These are phyloP conservation scores for Pascua guehoae DNA, from an alignment of 1,284 basidiomycete genomes.

Conservation along the genomic window DNA sequence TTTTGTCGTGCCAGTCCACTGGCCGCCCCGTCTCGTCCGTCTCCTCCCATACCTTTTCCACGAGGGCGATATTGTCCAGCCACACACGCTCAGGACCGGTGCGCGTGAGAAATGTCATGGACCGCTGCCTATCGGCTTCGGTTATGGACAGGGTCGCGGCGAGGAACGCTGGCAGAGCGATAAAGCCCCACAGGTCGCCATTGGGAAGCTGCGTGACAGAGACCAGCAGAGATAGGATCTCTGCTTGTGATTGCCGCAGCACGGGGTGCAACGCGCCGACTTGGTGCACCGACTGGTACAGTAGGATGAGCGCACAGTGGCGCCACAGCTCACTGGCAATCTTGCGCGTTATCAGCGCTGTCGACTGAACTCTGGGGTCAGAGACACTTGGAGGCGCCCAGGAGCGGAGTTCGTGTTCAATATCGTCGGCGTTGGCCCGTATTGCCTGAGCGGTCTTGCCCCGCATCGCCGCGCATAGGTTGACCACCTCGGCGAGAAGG, in stretches of 20 bases:
- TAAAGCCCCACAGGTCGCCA: constrained; percentile 28
- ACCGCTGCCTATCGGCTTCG: constrained; percentile 21
- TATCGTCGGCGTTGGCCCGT: too few species aligned
- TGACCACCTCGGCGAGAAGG: constrained; percentile 29
- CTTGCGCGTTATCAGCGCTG: constrained; percentile 24
- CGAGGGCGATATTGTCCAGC: constrained; percentile 31
- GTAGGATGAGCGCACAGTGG: constrained; percentile 21
- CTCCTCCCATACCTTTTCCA: constrained; percentile 34
- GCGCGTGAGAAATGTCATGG: constrained; percentile 23
- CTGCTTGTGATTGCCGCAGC: constrained; percentile 18
- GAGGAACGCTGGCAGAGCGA: constrained; percentile 29
- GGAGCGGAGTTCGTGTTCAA: too few species aligned
- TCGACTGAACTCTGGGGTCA: constrained; percentile 6
- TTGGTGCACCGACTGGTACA: constrained; percentile 28
- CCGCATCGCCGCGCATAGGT: constrained; percentile 23
- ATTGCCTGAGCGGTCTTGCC: too few species aligned
- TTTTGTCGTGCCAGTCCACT: constrained; percentile 32
- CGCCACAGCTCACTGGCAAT: constrained; percentile 31
- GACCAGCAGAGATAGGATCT: constrained; percentile 26
- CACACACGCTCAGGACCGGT: constrained; percentile 30
- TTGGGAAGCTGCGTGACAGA: constrained; percentile 24
- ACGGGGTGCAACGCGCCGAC: constrained; percentile 29
- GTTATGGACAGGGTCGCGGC: constrained; percentile 20
- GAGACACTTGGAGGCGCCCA: too few species aligned
- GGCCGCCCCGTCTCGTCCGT: constrained; percentile 25